These are phyloP conservation scores for Neurospora sp. DNA, from an alignment of 2,329 filamentous ascomycete genomes.

Conservation along the genomic window DNA sequence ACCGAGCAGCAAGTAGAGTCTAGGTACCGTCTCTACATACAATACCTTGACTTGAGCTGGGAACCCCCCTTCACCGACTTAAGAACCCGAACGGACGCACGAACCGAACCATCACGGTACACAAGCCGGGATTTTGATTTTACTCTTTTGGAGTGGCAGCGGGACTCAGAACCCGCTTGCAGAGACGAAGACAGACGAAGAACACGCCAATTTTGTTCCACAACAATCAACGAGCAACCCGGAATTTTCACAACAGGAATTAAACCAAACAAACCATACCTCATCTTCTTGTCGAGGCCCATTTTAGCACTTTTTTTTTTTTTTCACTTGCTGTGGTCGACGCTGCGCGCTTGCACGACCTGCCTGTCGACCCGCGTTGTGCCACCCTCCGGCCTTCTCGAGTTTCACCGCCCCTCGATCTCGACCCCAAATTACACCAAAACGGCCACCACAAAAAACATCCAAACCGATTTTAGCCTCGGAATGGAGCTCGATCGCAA, in stretches of 20 bases:
- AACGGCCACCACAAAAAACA: neutral
- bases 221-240: neutral
- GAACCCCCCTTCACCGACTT: neutral
- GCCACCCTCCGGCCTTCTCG: constrained; percentile 2
- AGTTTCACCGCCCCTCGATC: constrained; percentile 1
- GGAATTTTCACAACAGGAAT: neutral
- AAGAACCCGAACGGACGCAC: neutral
- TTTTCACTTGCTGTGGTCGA: neutral
- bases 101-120: neutral
- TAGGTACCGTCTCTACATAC: neutral
- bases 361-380: neutral
- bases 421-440: constrained; percentile 1
- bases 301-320: neutral
- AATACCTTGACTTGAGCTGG: neutral
- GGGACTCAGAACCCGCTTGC: neutral
- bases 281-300: neutral
- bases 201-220: neutral
- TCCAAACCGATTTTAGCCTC: constrained; percentile 9
- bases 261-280: neutral
- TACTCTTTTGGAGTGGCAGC: neutral
- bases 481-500: constrained; percentile 20
- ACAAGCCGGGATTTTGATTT: neutral
- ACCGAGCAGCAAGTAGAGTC: neutral
- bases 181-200: neutral
- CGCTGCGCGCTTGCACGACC: neutral